Evolutionary conservation across 2,329 filamentous ascomycete genomes (phyloP).

Genomic region (Fusarium ramigenum): DNA sequence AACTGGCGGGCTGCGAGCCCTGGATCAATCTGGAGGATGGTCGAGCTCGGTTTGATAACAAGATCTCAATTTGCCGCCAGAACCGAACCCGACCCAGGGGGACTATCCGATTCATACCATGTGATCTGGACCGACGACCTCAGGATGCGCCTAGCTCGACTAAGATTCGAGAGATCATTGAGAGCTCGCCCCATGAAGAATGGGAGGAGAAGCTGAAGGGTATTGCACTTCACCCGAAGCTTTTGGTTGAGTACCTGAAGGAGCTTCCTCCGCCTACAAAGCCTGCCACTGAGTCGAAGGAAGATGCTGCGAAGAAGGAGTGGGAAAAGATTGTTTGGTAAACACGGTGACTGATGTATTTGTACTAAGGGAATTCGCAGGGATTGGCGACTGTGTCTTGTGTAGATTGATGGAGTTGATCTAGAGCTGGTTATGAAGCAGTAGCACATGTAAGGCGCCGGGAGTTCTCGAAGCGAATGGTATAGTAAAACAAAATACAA

Average conservation of each 20-base stretch:
- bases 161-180: slow-evolving; percentile 34
- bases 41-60: background rate
- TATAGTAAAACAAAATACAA: background rate
- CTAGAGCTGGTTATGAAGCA: background rate
- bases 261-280: background rate
- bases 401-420: background rate
- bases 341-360: background rate
- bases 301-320: background rate
- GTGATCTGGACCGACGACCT: background rate
- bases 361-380: too few relatives aligned
- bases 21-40: slow-evolving; percentile 30
- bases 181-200: background rate
- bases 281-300: background rate
- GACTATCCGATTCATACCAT: slow-evolving; percentile 32
- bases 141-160: slow-evolving; percentile 37
- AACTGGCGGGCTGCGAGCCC: slow-evolving; percentile 28
- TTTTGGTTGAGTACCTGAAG: slow-evolving; percentile 20
- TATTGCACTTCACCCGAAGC: slow-evolving; percentile 2
- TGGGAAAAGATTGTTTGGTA: background rate
- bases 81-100: slow-evolving; percentile 19
- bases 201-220: background rate
- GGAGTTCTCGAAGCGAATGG: background rate
- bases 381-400: background rate
- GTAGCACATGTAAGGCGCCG: background rate
- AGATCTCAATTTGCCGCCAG: slow-evolving; percentile 25